phyloP scores from a whole-genome alignment of 192 early-diverging fungal genomes.

The Thamnidium elegans region DNA sequence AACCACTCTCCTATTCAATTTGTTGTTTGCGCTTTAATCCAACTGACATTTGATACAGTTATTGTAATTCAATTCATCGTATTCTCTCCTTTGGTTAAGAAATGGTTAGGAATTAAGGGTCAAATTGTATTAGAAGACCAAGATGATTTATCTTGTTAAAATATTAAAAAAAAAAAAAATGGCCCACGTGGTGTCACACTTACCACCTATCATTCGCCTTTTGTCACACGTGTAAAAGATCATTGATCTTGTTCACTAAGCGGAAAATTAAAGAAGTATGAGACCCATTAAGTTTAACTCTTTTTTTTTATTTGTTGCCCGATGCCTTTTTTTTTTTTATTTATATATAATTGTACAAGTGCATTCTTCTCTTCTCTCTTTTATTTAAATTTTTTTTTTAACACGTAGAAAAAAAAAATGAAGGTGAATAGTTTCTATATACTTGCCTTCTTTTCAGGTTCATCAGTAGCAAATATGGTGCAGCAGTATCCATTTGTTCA shows the following conservation, averaged over 20 bases:
- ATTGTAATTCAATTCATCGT: slow-evolving; percentile 51
- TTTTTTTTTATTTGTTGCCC: too few species aligned
- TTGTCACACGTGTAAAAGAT: too few species aligned
- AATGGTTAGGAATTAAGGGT: background rate
- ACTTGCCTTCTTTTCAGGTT: background rate
- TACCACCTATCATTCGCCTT: too few species aligned
- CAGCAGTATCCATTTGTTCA: slow-evolving; percentile 9
- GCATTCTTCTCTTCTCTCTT: background rate
- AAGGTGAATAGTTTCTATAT: background rate
- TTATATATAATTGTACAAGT: too few species aligned
- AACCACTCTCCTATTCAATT: slow-evolving; percentile 55
- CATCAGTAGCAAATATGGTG: background rate
- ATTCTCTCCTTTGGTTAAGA: slow-evolving; percentile 33
- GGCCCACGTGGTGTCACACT: background rate
- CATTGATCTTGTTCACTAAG: too few species aligned
- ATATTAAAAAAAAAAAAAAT: slow-evolving; percentile 12
- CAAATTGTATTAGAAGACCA: too few species aligned
- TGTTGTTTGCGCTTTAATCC: slow-evolving; percentile 51
- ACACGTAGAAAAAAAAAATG: background rate
- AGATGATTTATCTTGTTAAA: slow-evolving; percentile 8
- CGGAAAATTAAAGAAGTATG: too few species aligned
- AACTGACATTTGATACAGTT: slow-evolving; percentile 51
- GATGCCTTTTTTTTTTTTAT: too few species aligned
- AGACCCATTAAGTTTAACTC: too few species aligned
- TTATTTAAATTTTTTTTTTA: background rate